Evolutionary conservation across 2,329 filamentous ascomycete species (phyloP), one percentile per base, ranked within the genome.

Genomic region (Fusarium keratoplasticum): DNA sequence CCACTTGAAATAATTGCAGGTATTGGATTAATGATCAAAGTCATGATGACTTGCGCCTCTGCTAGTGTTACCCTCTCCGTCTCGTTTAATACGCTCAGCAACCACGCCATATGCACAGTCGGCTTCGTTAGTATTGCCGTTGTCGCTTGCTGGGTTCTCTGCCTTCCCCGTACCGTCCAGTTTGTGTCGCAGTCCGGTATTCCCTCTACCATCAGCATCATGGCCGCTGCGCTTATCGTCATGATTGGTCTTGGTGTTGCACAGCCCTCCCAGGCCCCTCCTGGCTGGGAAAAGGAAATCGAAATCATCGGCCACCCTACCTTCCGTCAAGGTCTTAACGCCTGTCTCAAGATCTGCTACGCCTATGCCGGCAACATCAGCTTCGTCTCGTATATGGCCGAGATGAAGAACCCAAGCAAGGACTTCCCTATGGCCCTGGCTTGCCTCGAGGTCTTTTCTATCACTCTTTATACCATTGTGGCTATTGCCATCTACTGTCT

Each of bases 1-100:
- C 76, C 76, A 0, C 71, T 80, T 9, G 76, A 79, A 22, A 58
- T 77, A 3, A 59, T 78, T 16, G 76, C 77, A 0, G 77, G 90
- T 2, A 83, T 90, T 74, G 93, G 92, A 87, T 91, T 93, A 80
- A 81, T 93, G 55, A 80, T 93, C 71, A 93, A 93, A 84, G 93
- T 93, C 78, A 92, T 90, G 59, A 92, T 92, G 81, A 93, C 92
- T 71, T 88, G 89, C 83, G 90, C 89, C 27, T 86, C 92, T 70
- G 90, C 92, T 76, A 91, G 89, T 76, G 84, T 93, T 55, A 89
- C 90, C 5, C 89, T 91, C 40, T 88, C 90, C 13, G 88, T 91
- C 74, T 92, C 91, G 69, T 86, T 92, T 70, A 93, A 93, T 80
- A 92, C 90, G 20, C 90, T 93, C 77, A 88, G 88, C 16, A 84